Evolutionary conservation across 768 basidiomycete genomes (phyloP), one percentile per base, ranked within the genome.

Genomic region (Tulasnella calospora): DNA sequence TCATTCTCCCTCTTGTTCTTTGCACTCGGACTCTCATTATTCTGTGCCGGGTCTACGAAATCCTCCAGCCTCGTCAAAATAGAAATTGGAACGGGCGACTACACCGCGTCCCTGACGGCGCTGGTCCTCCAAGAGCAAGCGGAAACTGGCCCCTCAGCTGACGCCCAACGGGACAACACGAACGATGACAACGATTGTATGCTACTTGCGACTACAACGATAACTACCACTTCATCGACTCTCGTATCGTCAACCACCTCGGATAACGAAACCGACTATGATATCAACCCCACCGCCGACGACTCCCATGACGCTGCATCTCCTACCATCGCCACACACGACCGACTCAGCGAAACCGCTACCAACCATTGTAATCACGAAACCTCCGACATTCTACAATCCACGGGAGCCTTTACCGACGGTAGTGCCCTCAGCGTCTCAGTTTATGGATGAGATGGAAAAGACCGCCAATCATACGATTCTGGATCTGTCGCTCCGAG

Each of bases 391-490:
- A 8, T 75, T 75, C 38, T 77, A 71, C 57, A 71, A 77, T 44
- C 76, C 76, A 71, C 71, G 76, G 79, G 61, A 71, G 13, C 74
- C 74, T 30, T 12, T 76, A 33, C 75, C 76, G 33, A 51, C 27
- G 1, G 1, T 71, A 51, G 15, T 10, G 47, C 47, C 21, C 76
- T 80, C 82, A 94, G 94, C 89, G 81, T 97, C 95, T 74, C 94
- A 96, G 85, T 96, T 98, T 81, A 95, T 98, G 91, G 93, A 94
- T 88, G 95, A 98, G 86, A 95, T 99, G 93, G 92, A 96, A 87
- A 92, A 89, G 89, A 91, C 91, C 83, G 96, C 98, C 84, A 99
- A 99, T 85, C 99, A 98, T 99, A 82, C 83, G 94, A 47, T 6
- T 5, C 38, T 23, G 7, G 3, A 27, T 47, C 17, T 23, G 13